phyloP scores from a whole-genome alignment of 2,329 filamentous ascomycete species.

The Pseudogymnoascus sp. region DNA sequence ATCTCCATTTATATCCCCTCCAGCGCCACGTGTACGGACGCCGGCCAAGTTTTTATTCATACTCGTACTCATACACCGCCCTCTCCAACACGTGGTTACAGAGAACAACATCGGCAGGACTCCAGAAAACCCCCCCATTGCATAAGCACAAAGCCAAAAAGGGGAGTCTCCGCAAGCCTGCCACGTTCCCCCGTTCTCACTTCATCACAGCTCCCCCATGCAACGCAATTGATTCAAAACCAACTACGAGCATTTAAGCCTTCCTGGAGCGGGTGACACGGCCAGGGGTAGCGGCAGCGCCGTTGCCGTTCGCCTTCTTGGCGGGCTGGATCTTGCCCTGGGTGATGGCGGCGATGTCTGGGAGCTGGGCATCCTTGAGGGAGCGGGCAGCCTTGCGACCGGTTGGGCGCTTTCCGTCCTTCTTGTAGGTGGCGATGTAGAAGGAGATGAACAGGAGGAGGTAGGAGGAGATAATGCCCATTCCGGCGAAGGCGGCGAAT shows the following conservation, averaged over 20 bases:
- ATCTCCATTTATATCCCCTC: background rate
- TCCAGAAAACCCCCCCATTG: background rate
- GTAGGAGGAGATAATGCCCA: slow-evolving; percentile 88
- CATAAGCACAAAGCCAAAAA: background rate
- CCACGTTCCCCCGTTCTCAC: background rate
- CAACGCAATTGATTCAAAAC: background rate
- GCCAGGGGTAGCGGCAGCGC: slow-evolving; percentile 27
- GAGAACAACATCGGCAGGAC: background rate
- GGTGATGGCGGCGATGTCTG: slow-evolving; percentile 27
- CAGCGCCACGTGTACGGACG: background rate
- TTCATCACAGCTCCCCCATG: background rate
- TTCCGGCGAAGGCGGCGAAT: slow-evolving; percentile 88
- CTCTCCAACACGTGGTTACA: background rate
- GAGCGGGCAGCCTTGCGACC: slow-evolving; percentile 64
- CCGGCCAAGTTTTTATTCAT: background rate
- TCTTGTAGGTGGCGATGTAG: slow-evolving; percentile 95
- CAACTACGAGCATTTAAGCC: slow-evolving; percentile 20
- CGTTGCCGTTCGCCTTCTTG: slow-evolving; percentile 40
- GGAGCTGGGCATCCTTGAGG: slow-evolving; percentile 33
- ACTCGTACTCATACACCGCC: background rate
- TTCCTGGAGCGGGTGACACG: slow-evolving; percentile 29
- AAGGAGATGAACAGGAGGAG: slow-evolving; percentile 97
- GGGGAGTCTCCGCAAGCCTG: background rate
- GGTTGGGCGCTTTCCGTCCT: slow-evolving; percentile 69
- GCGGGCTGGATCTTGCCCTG: slow-evolving; percentile 39